A percentile compares a stretch with the other conserved stretches of the same genome.
phyloP scores from a whole-genome alignment of 306 rosid species.

The Lathyrus tuberosus region DNA sequence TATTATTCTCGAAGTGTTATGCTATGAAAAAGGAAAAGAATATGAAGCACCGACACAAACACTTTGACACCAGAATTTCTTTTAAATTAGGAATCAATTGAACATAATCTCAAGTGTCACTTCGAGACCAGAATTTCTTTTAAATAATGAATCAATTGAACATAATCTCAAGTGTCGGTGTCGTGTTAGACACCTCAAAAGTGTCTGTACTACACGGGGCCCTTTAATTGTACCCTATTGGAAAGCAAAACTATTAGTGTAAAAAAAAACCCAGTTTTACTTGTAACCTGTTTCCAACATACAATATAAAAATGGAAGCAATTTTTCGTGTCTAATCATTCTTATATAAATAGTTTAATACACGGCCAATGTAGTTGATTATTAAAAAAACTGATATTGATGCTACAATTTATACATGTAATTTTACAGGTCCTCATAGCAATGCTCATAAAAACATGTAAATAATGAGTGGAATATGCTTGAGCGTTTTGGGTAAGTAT shows the following conservation, averaged over 20 bases:
- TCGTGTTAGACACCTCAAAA: no score
- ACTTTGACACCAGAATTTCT: no score
- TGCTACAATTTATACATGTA: conserved; percentile 26
- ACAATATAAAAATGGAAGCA: neutral
- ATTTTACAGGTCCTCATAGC: conserved; percentile 65
- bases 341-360: conserved; percentile 17
- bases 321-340: conserved; percentile 8
- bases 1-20: conserved; percentile 17
- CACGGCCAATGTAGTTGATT: neutral
- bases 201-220: neutral
- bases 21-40: neutral
- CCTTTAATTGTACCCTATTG: neutral
- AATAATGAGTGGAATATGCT: conserved; percentile 71
- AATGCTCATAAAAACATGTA: conserved; percentile 64
- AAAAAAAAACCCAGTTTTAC: conserved; percentile 1
- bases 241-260: conserved; percentile 22
- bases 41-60: neutral
- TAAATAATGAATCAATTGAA: no score
- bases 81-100: no score
- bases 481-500: conserved; percentile 73
- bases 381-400: conserved; percentile 17
- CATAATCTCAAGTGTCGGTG: no score
- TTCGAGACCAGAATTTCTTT: no score
- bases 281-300: conserved; percentile 21
- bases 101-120: no score